Evolutionary conservation across 331 rosid genomes (phyloP), one percentile per base, ranked within the genome.

Genomic region (Dryas integrifolia): DNA sequence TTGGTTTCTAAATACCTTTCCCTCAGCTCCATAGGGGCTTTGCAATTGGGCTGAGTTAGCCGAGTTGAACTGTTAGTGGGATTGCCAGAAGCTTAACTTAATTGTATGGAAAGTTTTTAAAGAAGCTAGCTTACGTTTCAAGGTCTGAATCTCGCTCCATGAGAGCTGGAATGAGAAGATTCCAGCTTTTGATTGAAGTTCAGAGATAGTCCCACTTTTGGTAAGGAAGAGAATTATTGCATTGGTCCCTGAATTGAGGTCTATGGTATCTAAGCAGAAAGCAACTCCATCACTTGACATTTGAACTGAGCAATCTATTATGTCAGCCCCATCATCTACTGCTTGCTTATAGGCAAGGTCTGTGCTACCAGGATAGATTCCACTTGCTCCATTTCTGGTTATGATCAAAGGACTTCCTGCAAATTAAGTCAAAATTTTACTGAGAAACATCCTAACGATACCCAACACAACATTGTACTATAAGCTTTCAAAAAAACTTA

Each of bases 221-320:
- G 86, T 51, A 73, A 87, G 67, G 91, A 95, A 95, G 43, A 80
- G 74, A 48, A 76, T 67, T 73, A 88, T 52, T 5, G 86, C 96
- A 10, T 79, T 88, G 30, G 90, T 89, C 50, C 67, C 73, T 56
- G 62, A 18, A 7, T 74, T 76, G 56, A 95, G 89, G 76, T 91
- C 97, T 13, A 79, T 57, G 0, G 30, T 8, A 15, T 75, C 70
- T 72, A 86, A 76, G 78, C 99, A 95, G 83, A 95, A 92, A 55
- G 96, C 82, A 58, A 85, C 87, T 50, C 93, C 93, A 65, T 95
- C 99, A 70, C 88, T 89, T 49, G 97, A 81, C 83, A 95, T 78
- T 82, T 95, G 99, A 61, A 95, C 96, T 7, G 97, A 72, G 85
- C 99, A 95, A 82, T 95, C 99, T 59, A 95, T 88, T 11, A 95